Percentiles rank a stretch among this genome's conserved stretches.
Conservation (phyloP, 495 filamentous ascomycete species). For the Antarctomyces pellizariae region DNA sequence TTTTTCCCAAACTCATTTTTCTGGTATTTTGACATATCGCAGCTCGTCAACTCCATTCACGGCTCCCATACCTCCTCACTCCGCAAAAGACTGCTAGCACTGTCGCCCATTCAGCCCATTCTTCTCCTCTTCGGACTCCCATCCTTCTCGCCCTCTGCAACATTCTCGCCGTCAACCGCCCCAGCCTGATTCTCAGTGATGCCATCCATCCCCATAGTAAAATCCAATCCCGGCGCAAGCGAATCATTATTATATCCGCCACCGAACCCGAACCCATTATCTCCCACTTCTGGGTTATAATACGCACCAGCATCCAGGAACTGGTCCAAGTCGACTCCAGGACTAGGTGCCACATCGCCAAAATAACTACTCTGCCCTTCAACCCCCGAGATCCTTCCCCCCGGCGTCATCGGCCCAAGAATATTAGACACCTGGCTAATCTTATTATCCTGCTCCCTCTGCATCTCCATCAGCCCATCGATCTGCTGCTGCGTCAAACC, state of each 20-base stretch:
- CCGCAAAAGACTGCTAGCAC: too few species aligned
- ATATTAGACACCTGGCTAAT: slow-evolving; percentile 46
- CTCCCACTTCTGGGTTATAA: slow-evolving; percentile 2
- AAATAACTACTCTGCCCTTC: slow-evolving; percentile 17
- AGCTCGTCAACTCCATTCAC: too few species aligned
- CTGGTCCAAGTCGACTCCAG: slow-evolving; percentile 37
- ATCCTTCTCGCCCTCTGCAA: too few species aligned
- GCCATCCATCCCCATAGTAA: too few species aligned
- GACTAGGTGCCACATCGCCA: slow-evolving; percentile 9
- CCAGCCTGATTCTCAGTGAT: too few species aligned
- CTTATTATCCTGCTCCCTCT: slow-evolving; percentile 44
- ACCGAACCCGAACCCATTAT: neutral
- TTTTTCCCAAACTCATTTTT: too few species aligned
- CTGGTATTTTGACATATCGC: too few species aligned
- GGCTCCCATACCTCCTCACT: too few species aligned
- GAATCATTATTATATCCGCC: neutral
- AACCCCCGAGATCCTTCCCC: slow-evolving; percentile 56
- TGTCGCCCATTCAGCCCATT: too few species aligned
- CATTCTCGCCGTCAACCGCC: too few species aligned
- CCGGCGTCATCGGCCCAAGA: slow-evolving; percentile 57
- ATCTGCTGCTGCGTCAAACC: slow-evolving; percentile 45
- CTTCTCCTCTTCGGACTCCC: too few species aligned
- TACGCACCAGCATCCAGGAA: slow-evolving; percentile 44
- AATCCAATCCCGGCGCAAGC: too few species aligned
- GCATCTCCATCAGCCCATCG: slow-evolving; percentile 46